Evolutionary conservation across 495 filamentous ascomycete species (phyloP), one percentile per base, ranked within the genome.

Genomic region (Tuber borchii): DNA sequence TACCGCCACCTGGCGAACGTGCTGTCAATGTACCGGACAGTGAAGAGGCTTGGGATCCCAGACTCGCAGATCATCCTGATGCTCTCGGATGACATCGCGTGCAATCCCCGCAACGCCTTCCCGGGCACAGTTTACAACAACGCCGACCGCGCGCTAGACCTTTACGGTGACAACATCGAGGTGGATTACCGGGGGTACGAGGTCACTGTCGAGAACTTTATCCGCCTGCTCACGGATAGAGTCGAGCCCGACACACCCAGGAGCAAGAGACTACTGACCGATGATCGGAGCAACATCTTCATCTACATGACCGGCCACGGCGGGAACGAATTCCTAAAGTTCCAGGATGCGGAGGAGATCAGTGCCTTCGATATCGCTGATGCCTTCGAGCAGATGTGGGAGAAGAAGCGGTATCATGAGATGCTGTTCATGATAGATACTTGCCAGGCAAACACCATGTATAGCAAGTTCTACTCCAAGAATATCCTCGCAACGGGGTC

Each of bases 391-490:
- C 95, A 99, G 88, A 99, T 99, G 95, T 97, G 94, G 93, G 96
- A 99, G 86, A 99, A 99, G 90, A 94, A 94, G 86, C 88, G 95
- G 85, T 93, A 93, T 83, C 93, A 98, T 80, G 95, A 99, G 84
- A 89, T 99, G 78, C 88, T 99, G 74, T 99, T 99, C 87, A 99
- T 99, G 95, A 98, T 99, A 85, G 95, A 99, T 85, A 99, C 95
- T 0, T 99, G 95, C 85, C 95, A 99, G 85, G 95, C 95, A 51
- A 99, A 99, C 81, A 99, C 95, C 19, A 97, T 99, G 93, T 99
- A 97, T 86, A 93, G 89, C 82, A 95, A 97, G 84, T 92, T 99
- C 84, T 98, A 98, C 86, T 95, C 92, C 39, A 94, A 95, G 39
- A 97, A 97, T 75, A 97, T 99, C 79, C 91, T 99, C 75, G 96